phyloP scores from a whole-genome alignment of 495 filamentous ascomycete species.

The Trichoderma asperelloides region DNA sequence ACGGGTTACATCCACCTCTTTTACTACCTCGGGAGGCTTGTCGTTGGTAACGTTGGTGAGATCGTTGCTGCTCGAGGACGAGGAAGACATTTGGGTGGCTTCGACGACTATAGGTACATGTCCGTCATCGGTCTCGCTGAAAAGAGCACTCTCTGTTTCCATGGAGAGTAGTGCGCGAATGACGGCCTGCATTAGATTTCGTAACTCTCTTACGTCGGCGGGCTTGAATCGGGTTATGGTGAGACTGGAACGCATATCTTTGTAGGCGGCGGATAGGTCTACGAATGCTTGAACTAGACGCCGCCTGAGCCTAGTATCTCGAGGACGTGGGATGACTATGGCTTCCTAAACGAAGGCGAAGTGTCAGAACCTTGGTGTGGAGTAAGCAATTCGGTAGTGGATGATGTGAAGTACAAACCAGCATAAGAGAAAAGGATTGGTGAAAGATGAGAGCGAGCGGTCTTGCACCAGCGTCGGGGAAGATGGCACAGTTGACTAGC shows the following conservation, averaged over 20 bases:
- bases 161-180: slow-evolving; percentile 39
- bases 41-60: background rate
- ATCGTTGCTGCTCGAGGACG: background rate
- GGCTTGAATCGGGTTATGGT: slow-evolving; percentile 40
- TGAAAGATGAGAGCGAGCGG: slow-evolving; percentile 37
- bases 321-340: slow-evolving; percentile 24
- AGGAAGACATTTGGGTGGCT: background rate
- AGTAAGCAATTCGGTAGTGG: background rate
- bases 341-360: slow-evolving; percentile 21
- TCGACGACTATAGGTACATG: slow-evolving; percentile 1
- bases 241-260: slow-evolving; percentile 47
- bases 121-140: slow-evolving; percentile 17
- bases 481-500: slow-evolving; percentile 33
- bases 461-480: slow-evolving; percentile 46
- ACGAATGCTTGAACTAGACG: slow-evolving; percentile 40
- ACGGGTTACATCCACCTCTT: background rate
- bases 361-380: slow-evolving; percentile 9
- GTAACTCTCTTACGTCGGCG: slow-evolving; percentile 35
- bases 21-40: background rate
- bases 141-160: slow-evolving; percentile 35
- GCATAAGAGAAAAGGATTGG: slow-evolving; percentile 32
- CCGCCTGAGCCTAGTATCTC: slow-evolving; percentile 21
- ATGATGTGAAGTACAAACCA: slow-evolving; percentile 15
- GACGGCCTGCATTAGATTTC: slow-evolving; percentile 45
- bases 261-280: slow-evolving; percentile 43